phyloP scores from a whole-genome alignment of 805 yeast genomes.

The Spathaspora boniae region DNA sequence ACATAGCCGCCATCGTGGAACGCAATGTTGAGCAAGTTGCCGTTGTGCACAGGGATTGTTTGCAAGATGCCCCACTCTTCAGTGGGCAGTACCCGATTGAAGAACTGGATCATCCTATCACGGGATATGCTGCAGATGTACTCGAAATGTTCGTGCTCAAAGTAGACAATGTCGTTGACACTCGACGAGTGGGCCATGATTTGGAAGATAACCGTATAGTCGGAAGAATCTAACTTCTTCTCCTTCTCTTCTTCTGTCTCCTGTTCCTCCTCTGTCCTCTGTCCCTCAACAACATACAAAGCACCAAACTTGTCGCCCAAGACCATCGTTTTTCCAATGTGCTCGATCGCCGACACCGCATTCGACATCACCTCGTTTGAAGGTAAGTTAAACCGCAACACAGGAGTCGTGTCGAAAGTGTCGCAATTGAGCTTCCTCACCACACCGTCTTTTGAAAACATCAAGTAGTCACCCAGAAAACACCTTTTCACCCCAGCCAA shows the following conservation, averaged over 20 bases:
- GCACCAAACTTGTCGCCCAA: constrained; percentile 52
- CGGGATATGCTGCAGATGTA: constrained; percentile 50
- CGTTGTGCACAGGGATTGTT: constrained; percentile 59
- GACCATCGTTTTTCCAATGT: constrained; percentile 24
- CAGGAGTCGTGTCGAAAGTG: constrained; percentile 5
- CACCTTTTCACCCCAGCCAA: constrained; percentile 31
- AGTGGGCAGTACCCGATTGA: constrained; percentile 19
- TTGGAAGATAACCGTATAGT: constrained; percentile 17
- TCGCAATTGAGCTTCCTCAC: constrained; percentile 26
- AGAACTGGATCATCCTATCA: constrained; percentile 62
- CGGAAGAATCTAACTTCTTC: too few species aligned
- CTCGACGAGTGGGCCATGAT: constrained; percentile 51
- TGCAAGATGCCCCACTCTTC: constrained; percentile 51
- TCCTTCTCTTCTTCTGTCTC: too few species aligned
- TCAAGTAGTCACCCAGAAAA: constrained; percentile 24
- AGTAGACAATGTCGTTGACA: constrained; percentile 42
- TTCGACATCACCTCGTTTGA: constrained; percentile 36
- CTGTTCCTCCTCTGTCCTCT: constrained; percentile 2
- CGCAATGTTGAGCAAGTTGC: constrained; percentile 42
- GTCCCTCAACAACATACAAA: constrained; percentile 23
- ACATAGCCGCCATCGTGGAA: constrained; percentile 30
- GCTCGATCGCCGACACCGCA: constrained; percentile 40
- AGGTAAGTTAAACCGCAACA: constrained; percentile 17
- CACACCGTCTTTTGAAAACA: constrained; percentile 43
- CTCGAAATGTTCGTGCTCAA: constrained; percentile 21